phyloP scores from a whole-genome alignment of 371 early-diverging fungal species.

The Mucor sp. region DNA sequence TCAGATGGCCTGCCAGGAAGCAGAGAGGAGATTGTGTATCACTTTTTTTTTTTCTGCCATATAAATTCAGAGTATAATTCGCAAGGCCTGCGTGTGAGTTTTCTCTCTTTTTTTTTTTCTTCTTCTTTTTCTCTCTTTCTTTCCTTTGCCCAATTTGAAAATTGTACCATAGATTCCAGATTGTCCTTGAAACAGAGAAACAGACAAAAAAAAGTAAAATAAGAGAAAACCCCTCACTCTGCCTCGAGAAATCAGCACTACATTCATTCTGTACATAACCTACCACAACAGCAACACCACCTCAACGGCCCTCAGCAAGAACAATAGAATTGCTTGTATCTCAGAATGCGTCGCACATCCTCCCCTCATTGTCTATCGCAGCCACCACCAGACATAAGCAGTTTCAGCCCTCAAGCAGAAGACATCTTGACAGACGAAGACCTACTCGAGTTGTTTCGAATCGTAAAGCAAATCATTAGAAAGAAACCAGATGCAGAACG shows the following conservation, averaged over 20 bases:
- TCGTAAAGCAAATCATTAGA: conserved; percentile 42
- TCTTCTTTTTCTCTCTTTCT: background rate
- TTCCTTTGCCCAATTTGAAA: background rate
- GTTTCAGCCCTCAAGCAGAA: conserved; percentile 41
- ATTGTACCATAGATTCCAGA: background rate
- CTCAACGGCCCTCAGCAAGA: background rate
- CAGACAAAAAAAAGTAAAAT: background rate
- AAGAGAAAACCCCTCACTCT: no score
- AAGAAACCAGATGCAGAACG: conserved; percentile 42
- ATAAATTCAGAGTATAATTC: background rate
- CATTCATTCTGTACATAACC: background rate
- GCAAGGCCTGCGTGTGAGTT: background rate
- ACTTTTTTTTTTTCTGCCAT: background rate
- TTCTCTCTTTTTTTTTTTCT: background rate
- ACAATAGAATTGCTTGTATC: background rate
- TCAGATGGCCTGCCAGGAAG: background rate
- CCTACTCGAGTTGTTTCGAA: conserved; percentile 46
- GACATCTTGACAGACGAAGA: conserved; percentile 53
- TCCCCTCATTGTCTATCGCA: conserved; percentile 12
- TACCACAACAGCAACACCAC: background rate
- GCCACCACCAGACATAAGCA: conserved; percentile 4
- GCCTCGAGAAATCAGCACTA: background rate
- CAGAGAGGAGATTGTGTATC: background rate
- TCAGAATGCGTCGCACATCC: conserved; percentile 3
- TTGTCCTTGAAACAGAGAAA: background rate